Evolutionary conservation across 257 asterid genomes (phyloP).

Genomic region (Nicotiana undulata): DNA sequence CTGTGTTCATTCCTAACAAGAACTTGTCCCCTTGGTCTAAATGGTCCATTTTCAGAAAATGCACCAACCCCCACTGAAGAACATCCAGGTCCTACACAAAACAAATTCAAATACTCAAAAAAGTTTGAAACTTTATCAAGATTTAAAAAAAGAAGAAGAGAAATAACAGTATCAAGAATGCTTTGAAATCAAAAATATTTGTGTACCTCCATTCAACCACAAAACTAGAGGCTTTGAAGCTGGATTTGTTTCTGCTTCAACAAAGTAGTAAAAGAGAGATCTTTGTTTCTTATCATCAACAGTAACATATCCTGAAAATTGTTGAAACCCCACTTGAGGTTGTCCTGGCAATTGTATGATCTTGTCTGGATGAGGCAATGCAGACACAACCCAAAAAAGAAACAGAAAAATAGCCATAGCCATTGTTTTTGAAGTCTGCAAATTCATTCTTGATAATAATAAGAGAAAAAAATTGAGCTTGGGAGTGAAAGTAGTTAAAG

Average conservation of each 20-base stretch:
- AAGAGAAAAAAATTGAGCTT: background rate
- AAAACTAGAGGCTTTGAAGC: constrained; percentile 51
- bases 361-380: constrained; percentile 42
- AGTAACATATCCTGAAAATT: constrained; percentile 56
- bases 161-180: background rate
- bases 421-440: constrained; percentile 11
- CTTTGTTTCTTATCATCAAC: constrained; percentile 48
- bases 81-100: constrained; percentile 60
- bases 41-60: constrained; percentile 75
- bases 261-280: constrained; percentile 58
- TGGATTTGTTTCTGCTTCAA: constrained; percentile 50
- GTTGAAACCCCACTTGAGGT: constrained; percentile 51
- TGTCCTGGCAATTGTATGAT: constrained; percentile 56
- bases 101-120: background rate
- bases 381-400: constrained; percentile 23
- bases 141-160: no score
- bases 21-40: constrained; percentile 48
- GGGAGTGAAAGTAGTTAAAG: constrained; percentile 2
- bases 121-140: background rate
- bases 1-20: constrained; percentile 47
- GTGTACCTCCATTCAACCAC: constrained; percentile 68
- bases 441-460: background rate
- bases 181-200: background rate
- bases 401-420: constrained; percentile 25
- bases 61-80: constrained; percentile 78